These are phyloP conservation scores for Apophysomyces elegans DNA, from an alignment of 371 early-diverging fungal species.

Conservation along the genomic window DNA sequence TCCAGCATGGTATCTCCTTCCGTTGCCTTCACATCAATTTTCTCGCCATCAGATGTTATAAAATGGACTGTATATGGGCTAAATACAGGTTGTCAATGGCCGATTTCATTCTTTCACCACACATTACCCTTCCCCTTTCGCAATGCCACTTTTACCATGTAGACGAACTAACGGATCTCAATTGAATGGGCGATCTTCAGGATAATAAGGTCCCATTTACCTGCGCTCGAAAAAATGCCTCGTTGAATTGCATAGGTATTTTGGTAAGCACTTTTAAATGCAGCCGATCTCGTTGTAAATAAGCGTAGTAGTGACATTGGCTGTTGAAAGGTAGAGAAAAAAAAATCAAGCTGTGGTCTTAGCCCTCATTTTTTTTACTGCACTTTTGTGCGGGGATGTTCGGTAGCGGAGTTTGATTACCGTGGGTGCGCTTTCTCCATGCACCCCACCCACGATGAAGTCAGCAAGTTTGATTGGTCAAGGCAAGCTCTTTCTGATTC, in stretches of 20 bases:
- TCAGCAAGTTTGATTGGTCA: too few species aligned
- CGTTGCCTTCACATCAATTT: conserved; percentile 75
- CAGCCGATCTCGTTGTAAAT: conserved; percentile 27
- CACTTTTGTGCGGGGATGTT: neutral
- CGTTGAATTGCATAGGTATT: conserved; percentile 12
- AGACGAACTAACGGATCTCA: conserved; percentile 22
- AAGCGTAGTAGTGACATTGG: conserved; percentile 41
- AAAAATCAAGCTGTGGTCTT: neutral
- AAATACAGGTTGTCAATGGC: conserved; percentile 2
- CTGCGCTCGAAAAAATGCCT: conserved; percentile 29
- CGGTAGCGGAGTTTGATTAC: neutral
- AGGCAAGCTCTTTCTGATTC: too few species aligned
- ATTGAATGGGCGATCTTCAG: conserved; percentile 1
- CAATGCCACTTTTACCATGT: conserved; percentile 36
- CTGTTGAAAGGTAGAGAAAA: neutral
- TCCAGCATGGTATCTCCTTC: conserved; percentile 93
- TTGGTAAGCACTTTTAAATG: conserved; percentile 18
- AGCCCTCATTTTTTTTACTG: neutral
- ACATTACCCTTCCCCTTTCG: conserved; percentile 44
- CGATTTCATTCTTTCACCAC: neutral
- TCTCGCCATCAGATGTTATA: conserved; percentile 77
- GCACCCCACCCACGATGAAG: too few species aligned
- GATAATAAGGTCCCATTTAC: conserved; percentile 20
- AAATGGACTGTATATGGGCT: conserved; percentile 62
- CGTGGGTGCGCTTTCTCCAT: neutral